Evolutionary conservation across 352 stramenopile genomes (phyloP), one percentile per base, ranked within the genome.

Genomic region (Globisporangium splendens): DNA sequence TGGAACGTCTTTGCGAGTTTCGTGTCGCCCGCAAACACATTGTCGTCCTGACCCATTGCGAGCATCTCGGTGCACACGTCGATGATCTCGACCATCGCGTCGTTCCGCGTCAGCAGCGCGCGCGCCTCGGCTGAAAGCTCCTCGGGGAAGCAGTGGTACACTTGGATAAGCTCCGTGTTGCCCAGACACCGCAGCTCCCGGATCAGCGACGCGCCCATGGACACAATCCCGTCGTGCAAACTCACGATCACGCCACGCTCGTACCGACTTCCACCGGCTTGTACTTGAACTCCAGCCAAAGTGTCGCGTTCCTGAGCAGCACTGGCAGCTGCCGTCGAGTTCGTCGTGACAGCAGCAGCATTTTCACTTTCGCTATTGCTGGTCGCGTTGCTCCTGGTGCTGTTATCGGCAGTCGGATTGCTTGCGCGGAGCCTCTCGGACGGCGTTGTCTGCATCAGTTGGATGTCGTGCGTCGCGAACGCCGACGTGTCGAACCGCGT

Each of bases 141-240:
- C 7, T 75, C 53, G 0, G 68, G 52, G n/a, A 78, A 56, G 49
- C 72, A 81, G 52, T 79, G 67, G 56, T 77, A 79, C 15, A 81
- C 64, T 53, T 81, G 69, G 20, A 79, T 70, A 20, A 77, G 17
- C 24, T 81, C 72, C 2, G 50, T 48, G 57, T 79, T 79, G 28
- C 72, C 72, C 10, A 75, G 56, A n/a, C 70, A 75, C 7, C 72
- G 63, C 20, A 81, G 57, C 48, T 89, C 77, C 13, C 69, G 66
- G 63, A 89, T 85, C 22, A 90, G 67, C 18, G 79, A 87, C 24
- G 77, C 57, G 3, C 70, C 79, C 56, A 89, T 71, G 2, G 74
- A 51, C 22, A 85, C 56, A 14, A 79, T 70, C 20, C 59, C 66
- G 24, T 89, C 61, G 65, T 83, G 65, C 10, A 87, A 60, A 46